These are phyloP conservation scores for Neurospora sp. DNA, from an alignment of 495 filamentous ascomycete genomes.

Conservation along the genomic window DNA sequence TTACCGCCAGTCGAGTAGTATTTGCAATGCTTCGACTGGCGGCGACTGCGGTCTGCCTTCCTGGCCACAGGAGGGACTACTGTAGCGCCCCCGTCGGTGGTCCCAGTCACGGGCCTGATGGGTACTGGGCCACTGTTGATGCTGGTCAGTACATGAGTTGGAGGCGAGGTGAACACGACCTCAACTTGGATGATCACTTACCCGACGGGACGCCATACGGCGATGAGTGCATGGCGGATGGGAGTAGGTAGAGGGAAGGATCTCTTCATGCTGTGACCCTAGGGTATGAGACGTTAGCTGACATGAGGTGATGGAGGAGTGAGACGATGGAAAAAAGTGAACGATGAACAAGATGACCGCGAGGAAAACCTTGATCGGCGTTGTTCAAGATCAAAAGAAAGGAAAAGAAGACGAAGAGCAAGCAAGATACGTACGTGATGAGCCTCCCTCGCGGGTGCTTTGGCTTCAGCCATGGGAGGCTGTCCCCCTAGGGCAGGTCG, in stretches of 20 bases:
- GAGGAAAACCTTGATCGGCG: neutral
- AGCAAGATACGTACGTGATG: neutral
- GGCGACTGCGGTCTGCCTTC: slow-evolving; percentile 26
- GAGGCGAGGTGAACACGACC: neutral
- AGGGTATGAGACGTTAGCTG: neutral
- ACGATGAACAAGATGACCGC: neutral
- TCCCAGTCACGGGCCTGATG: neutral
- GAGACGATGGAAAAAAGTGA: neutral
- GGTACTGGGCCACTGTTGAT: neutral
- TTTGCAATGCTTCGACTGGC: slow-evolving; percentile 45
- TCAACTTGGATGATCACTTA: neutral
- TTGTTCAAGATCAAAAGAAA: neutral
- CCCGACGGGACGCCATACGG: neutral
- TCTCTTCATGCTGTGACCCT: neutral
- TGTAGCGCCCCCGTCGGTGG: neutral
- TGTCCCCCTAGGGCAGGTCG: neutral
- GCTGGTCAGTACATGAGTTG: neutral
- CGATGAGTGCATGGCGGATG: too few species aligned
- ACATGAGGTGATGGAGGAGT: neutral
- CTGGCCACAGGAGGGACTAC: slow-evolving; percentile 28
- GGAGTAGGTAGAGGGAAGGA: too few species aligned
- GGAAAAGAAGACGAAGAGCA: neutral
- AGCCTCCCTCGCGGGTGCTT: neutral
- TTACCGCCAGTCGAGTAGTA: slow-evolving; percentile 49
- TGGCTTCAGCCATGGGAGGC: neutral